Evolutionary conservation across 1,284 basidiomycete genomes (phyloP).

Genomic region (Ganoderma lucidum): DNA sequence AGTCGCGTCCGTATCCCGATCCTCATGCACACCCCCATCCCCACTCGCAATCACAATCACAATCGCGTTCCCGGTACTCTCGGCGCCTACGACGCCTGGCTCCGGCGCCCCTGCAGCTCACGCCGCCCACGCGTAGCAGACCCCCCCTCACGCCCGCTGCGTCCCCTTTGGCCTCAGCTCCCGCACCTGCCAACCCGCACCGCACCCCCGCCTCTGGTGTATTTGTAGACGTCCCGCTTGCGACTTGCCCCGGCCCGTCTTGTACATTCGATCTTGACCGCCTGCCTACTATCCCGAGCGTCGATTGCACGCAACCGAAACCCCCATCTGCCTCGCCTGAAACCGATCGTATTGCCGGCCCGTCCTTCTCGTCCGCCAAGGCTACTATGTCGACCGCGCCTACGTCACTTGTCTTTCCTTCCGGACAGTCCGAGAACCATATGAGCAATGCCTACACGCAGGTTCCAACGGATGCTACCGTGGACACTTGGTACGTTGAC

Average conservation of each 20-base stretch:
- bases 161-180: constrained; percentile 4
- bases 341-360: constrained; percentile 13
- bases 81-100: constrained; percentile 33
- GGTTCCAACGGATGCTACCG: not conserved
- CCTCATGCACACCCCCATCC: constrained; percentile 11
- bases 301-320: constrained; percentile 6
- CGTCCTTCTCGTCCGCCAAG: constrained; percentile 16
- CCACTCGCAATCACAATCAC: constrained; percentile 17
- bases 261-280: constrained; percentile 14
- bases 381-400: constrained; percentile 21
- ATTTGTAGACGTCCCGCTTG: constrained; percentile 21
- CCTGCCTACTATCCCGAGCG: constrained; percentile 13
- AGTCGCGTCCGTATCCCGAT: constrained; percentile 17
- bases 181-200: not conserved
- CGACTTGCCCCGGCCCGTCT: not conserved
- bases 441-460: not conserved
- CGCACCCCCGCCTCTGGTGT: constrained; percentile 12
- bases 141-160: constrained; percentile 18
- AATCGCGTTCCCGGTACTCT: constrained; percentile 30
- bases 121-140: constrained; percentile 24
- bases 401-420: constrained; percentile 26
- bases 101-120: constrained; percentile 31
- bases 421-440: constrained; percentile 10
- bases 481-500: constrained; percentile 15
- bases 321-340: constrained; percentile 19